phyloP scores from a whole-genome alignment of 1,284 basidiomycete species.

The Tilletia setariae region DNA sequence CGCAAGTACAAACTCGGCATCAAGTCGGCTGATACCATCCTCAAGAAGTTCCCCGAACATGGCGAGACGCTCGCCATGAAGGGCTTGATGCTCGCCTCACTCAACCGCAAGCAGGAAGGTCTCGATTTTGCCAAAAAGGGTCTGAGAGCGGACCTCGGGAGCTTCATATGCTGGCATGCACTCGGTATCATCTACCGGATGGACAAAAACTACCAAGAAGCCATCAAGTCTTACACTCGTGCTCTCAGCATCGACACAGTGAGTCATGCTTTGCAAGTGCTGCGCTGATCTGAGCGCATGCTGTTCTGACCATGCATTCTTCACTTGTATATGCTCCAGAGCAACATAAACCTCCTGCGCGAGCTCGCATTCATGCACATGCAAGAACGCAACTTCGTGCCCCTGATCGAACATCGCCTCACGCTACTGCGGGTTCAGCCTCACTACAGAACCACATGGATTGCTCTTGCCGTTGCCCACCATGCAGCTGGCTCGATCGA shows the following conservation, averaged over 20 bases:
- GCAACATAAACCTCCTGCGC: constrained; percentile 87
- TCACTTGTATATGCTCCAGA: constrained; percentile 60
- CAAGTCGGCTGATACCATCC: constrained; percentile 87
- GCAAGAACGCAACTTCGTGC: constrained; percentile 79
- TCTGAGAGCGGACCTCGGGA: constrained; percentile 77
- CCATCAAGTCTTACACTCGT: constrained; percentile 75
- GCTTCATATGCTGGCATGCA: constrained; percentile 98
- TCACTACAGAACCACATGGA: constrained; percentile 82
- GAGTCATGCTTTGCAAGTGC: constrained; percentile 44
- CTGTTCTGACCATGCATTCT: neutral
- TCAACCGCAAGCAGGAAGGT: constrained; percentile 60
- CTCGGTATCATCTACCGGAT: constrained; percentile 66
- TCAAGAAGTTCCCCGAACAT: constrained; percentile 93
- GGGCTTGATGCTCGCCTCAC: constrained; percentile 46
- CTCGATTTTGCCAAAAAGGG: constrained; percentile 79
- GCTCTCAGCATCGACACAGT: constrained; percentile 84
- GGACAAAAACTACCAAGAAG: constrained; percentile 82
- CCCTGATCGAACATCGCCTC: constrained; percentile 77
- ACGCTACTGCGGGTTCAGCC: constrained; percentile 78
- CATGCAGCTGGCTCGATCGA: constrained; percentile 73
- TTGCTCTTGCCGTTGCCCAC: constrained; percentile 81
- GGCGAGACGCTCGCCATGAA: constrained; percentile 60
- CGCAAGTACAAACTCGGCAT: constrained; percentile 84
- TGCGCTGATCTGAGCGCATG: neutral
- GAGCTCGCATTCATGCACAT: constrained; percentile 87